phyloP scores from a whole-genome alignment of 2,329 filamentous ascomycete species.

The Paecilomyces formosus region DNA sequence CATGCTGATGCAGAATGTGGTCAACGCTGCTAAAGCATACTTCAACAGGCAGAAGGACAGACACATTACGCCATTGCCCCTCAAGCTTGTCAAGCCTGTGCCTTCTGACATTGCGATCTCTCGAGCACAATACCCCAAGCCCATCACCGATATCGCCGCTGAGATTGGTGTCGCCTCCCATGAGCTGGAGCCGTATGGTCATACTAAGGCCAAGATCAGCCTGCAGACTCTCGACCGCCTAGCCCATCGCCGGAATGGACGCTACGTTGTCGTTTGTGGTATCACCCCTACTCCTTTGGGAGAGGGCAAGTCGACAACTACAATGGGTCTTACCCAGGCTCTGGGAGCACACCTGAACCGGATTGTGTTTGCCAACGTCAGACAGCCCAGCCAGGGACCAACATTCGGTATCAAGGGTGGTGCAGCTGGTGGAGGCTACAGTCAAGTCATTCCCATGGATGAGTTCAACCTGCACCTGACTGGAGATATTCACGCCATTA shows the following conservation, averaged over 20 bases:
- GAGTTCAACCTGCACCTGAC: conserved; percentile 98
- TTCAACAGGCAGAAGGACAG: conserved; percentile 78
- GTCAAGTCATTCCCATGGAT: conserved; percentile 98
- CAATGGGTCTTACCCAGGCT: conserved; percentile 89
- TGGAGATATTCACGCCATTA: conserved; percentile 95
- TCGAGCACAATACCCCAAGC: conserved; percentile 81
- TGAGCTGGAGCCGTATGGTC: conserved; percentile 89
- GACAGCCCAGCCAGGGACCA: conserved; percentile 92
- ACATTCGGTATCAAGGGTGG: conserved; percentile 99
- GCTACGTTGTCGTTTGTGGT: conserved; percentile 87
- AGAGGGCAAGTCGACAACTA: conserved; percentile 97
- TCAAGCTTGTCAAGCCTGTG: conserved; percentile 72
- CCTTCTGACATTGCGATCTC: conserved; percentile 96
- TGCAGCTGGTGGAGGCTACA: conserved; percentile 94
- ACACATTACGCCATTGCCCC: conserved; percentile 70
- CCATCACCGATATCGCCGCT: conserved; percentile 72
- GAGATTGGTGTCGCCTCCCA: conserved; percentile 83
- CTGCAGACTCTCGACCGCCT: conserved; percentile 74
- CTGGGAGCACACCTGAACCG: conserved; percentile 81
- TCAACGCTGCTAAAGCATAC: conserved; percentile 73
- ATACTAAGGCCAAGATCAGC: conserved; percentile 93
- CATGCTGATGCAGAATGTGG: conserved; percentile 94
- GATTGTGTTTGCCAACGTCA: conserved; percentile 90
- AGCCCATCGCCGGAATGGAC: conserved; percentile 77
- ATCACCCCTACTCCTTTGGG: conserved; percentile 95